Conservation (phyloP, 345 rosid genomes). For the Arabis alpina region DNA sequence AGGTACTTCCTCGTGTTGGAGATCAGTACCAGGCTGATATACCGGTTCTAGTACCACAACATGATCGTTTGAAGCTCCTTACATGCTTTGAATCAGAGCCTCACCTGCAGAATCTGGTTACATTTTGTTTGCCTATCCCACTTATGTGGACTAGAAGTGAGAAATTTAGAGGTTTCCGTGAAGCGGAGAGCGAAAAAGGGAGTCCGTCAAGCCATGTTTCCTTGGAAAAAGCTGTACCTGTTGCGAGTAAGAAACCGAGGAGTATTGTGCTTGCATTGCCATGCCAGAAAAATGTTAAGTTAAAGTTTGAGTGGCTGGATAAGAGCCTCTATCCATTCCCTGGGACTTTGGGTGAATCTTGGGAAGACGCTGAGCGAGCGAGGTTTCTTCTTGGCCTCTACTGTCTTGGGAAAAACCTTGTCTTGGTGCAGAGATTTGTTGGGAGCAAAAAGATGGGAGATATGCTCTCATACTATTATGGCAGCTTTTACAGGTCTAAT, state of each 20-base stretch:
- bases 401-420: slow-evolving; percentile 71
- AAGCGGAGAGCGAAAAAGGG: slow-evolving; percentile 35
- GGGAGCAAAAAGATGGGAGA: slow-evolving; percentile 64
- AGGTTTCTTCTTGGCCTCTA: slow-evolving; percentile 74
- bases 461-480: slow-evolving; percentile 68
- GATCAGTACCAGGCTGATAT: slow-evolving; percentile 60
- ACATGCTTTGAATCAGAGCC: slow-evolving; percentile 25
- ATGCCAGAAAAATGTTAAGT: slow-evolving; percentile 41
- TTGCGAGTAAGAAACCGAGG: slow-evolving; percentile 33
- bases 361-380: slow-evolving; percentile 52
- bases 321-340: slow-evolving; percentile 55
- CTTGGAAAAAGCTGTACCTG: slow-evolving; percentile 9
- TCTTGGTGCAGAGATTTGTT: slow-evolving; percentile 58
- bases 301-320: slow-evolving; percentile 43
- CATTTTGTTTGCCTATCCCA: slow-evolving; percentile 53
- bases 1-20: slow-evolving; percentile 61
- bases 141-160: slow-evolving; percentile 58
- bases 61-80: slow-evolving; percentile 41
- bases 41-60: slow-evolving; percentile 44
- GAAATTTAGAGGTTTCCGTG: slow-evolving; percentile 44
- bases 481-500: slow-evolving; percentile 62
- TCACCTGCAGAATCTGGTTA: slow-evolving; percentile 25
- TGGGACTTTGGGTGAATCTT: slow-evolving; percentile 52
- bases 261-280: slow-evolving; percentile 44
- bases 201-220: neutral